Evolutionary conservation across 805 yeast species (phyloP), one percentile per base, ranked within the genome.

Genomic region (Candida dajiaensis): DNA sequence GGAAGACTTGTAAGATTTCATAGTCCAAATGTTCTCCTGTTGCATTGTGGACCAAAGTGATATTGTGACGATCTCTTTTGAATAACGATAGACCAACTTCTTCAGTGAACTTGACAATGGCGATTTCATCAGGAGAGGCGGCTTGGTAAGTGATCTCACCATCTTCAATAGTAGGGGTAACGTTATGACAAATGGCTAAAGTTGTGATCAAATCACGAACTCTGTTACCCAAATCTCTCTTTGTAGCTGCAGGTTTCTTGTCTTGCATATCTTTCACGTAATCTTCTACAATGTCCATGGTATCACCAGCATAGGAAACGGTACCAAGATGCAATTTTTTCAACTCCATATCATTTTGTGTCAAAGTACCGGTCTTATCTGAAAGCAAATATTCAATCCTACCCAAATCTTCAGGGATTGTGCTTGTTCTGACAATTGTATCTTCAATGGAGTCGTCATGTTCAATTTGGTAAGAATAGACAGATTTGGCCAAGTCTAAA

Each of bases 101-200:
- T 52, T 89, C 95, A 1, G 97, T 87, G 68, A 89, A 94, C 59
- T 84, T 84, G 18, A 94, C 98, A 52, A 94, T 94, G 25, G 99
- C 99, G 55, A 94, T 82, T 63, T 94, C 99, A 70, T 94, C 99
- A 0, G 99, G 99, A 0, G 97, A 90, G 0, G 98, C 97, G 0
- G 99, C 99, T 67, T 94, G 99, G 63, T 90, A 94, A 2, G 89
- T 77, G 15, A 82, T 63, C 48, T 72, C 81, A 23, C 86, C 89
- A 52, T 83, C 87, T 47, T 84, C 94, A 53, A 81, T 77, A 0
- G 95, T 81, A 1, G 99, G 99, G 0, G 99, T 95, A 25, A 94
- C 99, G 55, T 89, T 89, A 65, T 94, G 99, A 64, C 99, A 94
- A n/a, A 92, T 70, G 0, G 98, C 96, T 43, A 94, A 71, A 1